Percentiles rank a stretch among this genome's conserved stretches.
phyloP scores from a whole-genome alignment of 805 yeast species.

The Cyberlindnera maritima region DNA sequence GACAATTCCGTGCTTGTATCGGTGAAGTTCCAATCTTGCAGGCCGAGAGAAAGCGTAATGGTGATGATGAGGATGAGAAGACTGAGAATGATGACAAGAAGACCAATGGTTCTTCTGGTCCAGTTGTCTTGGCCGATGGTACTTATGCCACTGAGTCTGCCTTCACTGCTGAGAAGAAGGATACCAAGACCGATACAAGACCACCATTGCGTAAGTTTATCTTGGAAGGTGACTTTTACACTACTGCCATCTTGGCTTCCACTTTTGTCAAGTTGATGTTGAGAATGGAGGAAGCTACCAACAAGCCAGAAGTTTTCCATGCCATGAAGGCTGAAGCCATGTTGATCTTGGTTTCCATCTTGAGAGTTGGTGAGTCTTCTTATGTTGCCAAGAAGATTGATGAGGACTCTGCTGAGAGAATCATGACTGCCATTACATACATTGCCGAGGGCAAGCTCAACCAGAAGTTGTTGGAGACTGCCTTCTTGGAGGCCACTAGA shows the following conservation, averaged over 20 bases:
- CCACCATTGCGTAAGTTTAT: constrained; percentile 82
- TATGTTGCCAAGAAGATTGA: constrained; percentile 75
- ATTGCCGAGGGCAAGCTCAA: constrained; percentile 61
- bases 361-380: constrained; percentile 80
- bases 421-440: constrained; percentile 79
- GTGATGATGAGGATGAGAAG: constrained; percentile 36
- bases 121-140: constrained; percentile 95
- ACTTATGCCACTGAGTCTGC: constrained; percentile 96
- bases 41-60: constrained; percentile 53
- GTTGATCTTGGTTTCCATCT: constrained; percentile 85
- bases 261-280: constrained; percentile 86
- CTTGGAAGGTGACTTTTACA: constrained; percentile 84
- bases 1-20: constrained; percentile 70
- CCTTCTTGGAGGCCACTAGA: constrained; percentile 85
- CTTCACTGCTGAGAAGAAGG: constrained; percentile 48
- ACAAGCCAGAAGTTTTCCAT: constrained; percentile 59
- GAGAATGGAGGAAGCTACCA: constrained; percentile 60
- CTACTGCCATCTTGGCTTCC: constrained; percentile 83
- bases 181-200: constrained; percentile 35
- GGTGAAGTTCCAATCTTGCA: constrained; percentile 92
- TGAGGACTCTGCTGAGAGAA: constrained; percentile 96
- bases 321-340: constrained; percentile 94
- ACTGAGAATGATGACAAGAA: constrained; percentile 27
- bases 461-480: constrained; percentile 46
- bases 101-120: constrained; percentile 48